These are phyloP conservation scores for Tilletia setariae DNA, from an alignment of 1,284 basidiomycete genomes.

Conservation along the genomic window DNA sequence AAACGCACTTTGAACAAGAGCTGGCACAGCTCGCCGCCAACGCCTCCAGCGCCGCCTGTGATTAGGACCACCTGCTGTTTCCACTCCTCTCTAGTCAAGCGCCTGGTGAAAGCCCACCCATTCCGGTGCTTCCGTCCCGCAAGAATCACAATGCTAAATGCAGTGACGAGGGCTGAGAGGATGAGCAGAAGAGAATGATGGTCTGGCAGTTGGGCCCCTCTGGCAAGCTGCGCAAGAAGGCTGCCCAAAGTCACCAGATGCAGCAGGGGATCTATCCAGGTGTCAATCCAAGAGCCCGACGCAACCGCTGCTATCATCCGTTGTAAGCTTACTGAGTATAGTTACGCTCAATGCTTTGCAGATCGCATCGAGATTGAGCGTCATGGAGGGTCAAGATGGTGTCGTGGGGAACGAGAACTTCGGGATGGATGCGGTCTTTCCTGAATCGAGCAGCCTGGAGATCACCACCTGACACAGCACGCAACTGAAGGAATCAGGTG, in stretches of 20 bases:
- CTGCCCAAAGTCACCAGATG: background rate
- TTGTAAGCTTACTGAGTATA: too few relatives aligned
- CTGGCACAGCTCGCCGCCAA: background rate
- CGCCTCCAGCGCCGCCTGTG: conserved; percentile 10
- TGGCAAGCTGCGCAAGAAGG: too few relatives aligned
- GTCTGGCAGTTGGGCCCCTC: too few relatives aligned
- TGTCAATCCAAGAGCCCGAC: background rate
- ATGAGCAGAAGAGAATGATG: background rate
- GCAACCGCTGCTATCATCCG: background rate
- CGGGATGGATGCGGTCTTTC: too few relatives aligned
- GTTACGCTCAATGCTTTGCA: too few relatives aligned
- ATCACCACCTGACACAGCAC: too few relatives aligned
- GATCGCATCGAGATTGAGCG: too few relatives aligned
- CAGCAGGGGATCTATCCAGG: background rate
- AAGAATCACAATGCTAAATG: too few relatives aligned
- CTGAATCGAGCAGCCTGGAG: too few relatives aligned
- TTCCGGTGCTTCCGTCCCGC: conserved; percentile 5
- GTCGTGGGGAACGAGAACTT: too few relatives aligned
- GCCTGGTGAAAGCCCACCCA: background rate
- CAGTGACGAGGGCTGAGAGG: background rate
- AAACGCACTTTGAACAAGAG: background rate
- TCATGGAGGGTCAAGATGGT: too few relatives aligned
- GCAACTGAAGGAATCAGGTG: background rate
- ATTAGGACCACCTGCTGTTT: conserved; percentile 13
- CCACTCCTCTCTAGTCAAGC: background rate